phyloP scores from a whole-genome alignment of 495 filamentous ascomycete genomes.

The Trichoderma orchidacearum region DNA sequence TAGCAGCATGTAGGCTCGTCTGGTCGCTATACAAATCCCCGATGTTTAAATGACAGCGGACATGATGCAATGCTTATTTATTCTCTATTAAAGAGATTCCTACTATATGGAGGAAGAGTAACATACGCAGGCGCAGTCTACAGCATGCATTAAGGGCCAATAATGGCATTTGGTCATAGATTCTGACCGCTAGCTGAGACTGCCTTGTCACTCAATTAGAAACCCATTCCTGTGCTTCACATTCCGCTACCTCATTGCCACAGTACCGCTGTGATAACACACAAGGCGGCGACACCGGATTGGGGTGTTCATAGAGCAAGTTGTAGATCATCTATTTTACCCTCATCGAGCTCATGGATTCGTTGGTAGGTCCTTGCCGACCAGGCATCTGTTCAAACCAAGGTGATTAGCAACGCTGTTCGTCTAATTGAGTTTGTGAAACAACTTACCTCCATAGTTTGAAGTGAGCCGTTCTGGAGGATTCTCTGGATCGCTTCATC shows the following conservation, averaged over 20 bases:
- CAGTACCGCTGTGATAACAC: neutral
- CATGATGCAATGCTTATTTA: neutral
- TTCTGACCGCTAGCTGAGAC: no score
- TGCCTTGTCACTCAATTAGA: neutral
- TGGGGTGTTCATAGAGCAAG: neutral
- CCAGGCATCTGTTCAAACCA: constrained; percentile 19
- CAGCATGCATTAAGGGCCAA: no score
- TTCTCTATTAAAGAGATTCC: neutral
- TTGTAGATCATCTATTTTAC: neutral
- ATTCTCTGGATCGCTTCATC: constrained; percentile 73
- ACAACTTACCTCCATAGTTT: constrained; percentile 49
- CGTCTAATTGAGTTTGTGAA: neutral
- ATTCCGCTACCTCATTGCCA: neutral
- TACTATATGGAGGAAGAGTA: neutral
- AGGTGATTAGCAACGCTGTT: neutral
- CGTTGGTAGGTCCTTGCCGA: constrained; percentile 28
- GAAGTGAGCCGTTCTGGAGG: constrained; percentile 57
- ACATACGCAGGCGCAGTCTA: neutral
- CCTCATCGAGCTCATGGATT: constrained; percentile 16
- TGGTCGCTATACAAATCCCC: no score
- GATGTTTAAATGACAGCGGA: neutral
- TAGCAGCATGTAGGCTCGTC: no score
- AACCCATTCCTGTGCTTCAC: neutral
- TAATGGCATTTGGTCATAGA: no score
- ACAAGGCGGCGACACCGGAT: neutral